Evolutionary conservation across 805 yeast genomes (phyloP).

Genomic region (Saccharomycopsis babjevae): DNA sequence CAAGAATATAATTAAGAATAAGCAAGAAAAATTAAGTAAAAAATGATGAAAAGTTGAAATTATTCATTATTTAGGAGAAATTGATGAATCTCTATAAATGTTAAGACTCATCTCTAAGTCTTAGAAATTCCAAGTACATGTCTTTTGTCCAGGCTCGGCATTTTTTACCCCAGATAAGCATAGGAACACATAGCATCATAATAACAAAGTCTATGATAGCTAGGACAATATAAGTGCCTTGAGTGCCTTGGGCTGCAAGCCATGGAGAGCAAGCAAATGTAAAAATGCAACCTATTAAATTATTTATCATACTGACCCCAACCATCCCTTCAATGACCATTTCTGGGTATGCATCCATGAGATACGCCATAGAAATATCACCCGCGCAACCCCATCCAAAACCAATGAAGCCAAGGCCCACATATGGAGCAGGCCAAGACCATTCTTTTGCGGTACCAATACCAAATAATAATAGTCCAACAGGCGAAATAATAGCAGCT

Average conservation of each 20-base stretch:
- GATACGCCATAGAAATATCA: constrained; percentile 56
- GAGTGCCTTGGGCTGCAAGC: constrained; percentile 46
- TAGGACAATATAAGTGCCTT: constrained; percentile 48
- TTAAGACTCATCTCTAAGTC: constrained; percentile 34
- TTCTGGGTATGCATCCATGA: constrained; percentile 61
- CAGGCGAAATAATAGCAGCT: constrained; percentile 49
- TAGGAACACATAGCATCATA: constrained; percentile 47
- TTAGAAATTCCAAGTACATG: constrained; percentile 44
- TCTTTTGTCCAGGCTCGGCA: constrained; percentile 50
- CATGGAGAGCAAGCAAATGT: constrained; percentile 56
- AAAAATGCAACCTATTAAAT: constrained; percentile 53
- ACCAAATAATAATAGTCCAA: constrained; percentile 56
- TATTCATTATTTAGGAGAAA: no score
- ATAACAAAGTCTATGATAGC: constrained; percentile 52
- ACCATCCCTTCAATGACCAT: constrained; percentile 65
- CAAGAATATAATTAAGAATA: neutral
- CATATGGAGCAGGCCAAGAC: constrained; percentile 44
- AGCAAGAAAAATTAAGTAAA: neutral
- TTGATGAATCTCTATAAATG: neutral
- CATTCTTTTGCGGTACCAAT: constrained; percentile 50
- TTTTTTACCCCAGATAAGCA: constrained; percentile 48
- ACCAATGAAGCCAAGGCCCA: constrained; percentile 56
- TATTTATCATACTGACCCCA: constrained; percentile 55
- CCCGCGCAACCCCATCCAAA: constrained; percentile 65
- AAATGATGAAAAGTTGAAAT: no score